Evolutionary conservation across 495 filamentous ascomycete genomes (phyloP).

Genomic region (Sporormia fimetaria): DNA sequence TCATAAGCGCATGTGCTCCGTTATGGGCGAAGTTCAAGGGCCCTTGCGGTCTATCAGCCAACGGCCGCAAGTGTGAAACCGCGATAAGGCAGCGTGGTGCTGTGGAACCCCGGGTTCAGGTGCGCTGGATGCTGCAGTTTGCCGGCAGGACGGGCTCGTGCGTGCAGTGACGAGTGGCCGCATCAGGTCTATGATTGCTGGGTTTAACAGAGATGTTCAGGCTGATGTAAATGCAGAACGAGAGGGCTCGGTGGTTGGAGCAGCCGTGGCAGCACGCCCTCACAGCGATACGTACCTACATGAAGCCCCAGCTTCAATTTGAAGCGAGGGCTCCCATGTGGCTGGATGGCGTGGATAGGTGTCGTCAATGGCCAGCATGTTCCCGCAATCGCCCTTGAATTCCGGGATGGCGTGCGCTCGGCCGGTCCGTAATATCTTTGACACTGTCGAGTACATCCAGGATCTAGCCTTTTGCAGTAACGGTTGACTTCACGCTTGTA

Average conservation of each 20-base stretch:
- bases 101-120: constrained; percentile 8
- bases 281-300: constrained; percentile 1
- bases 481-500: too few relatives aligned
- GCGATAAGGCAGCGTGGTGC: constrained; percentile 24
- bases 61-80: constrained; percentile 13
- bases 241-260: constrained; percentile 3
- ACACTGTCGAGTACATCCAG: too few relatives aligned
- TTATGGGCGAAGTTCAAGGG: neutral
- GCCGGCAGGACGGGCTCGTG: constrained; percentile 13
- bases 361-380: too few relatives aligned
- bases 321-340: too few relatives aligned
- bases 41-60: constrained; percentile 13
- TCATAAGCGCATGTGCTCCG: constrained; percentile 10
- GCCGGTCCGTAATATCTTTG: too few relatives aligned
- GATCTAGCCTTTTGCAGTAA: too few relatives aligned
- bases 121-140: constrained; percentile 12
- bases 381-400: too few relatives aligned
- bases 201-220: constrained; percentile 20
- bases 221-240: constrained; percentile 24
- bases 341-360: too few relatives aligned
- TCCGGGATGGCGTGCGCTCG: too few relatives aligned
- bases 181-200: constrained; percentile 23
- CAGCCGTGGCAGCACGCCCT: constrained; percentile 3
- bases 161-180: constrained; percentile 9
- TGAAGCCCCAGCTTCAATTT: constrained; percentile 3